A percentile compares a stretch with the other conserved stretches of the same genome.
These are phyloP conservation scores for Apiosordaria backusii DNA, from an alignment of 495 filamentous ascomycete genomes.

Conservation along the genomic window DNA sequence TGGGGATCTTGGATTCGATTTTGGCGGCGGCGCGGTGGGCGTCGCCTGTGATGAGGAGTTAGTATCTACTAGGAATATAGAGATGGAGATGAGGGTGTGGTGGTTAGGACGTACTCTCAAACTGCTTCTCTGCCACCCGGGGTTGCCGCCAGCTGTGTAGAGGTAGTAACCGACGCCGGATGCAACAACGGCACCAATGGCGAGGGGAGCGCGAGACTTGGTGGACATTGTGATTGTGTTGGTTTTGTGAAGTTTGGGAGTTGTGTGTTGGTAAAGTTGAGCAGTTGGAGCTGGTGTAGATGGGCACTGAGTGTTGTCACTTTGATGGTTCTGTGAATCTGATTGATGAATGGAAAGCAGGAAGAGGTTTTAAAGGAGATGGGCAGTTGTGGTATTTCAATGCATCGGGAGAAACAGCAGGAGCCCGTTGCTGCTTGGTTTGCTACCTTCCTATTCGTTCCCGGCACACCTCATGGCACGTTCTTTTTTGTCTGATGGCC, in stretches of 20 bases:
- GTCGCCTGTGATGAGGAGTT: constrained; percentile 52
- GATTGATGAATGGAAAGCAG: not conserved
- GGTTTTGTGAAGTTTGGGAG: constrained; percentile 10
- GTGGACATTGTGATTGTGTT: constrained; percentile 46
- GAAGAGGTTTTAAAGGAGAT: not conserved
- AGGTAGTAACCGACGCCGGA: constrained; percentile 84
- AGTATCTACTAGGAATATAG: constrained; percentile 19
- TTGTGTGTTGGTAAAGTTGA: not conserved
- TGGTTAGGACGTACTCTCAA: constrained; percentile 60
- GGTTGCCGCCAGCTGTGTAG: constrained; percentile 78
- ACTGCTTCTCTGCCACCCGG: constrained; percentile 74
- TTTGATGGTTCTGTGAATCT: not conserved
- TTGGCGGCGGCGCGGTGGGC: constrained; percentile 59
- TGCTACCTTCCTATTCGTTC: not conserved
- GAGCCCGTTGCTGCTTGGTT: not conserved
- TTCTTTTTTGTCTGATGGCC: not conserved
- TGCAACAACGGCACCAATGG: constrained; percentile 59
- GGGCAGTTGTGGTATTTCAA: not conserved
- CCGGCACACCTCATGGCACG: not conserved
- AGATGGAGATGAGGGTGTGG: not conserved
- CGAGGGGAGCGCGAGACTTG: constrained; percentile 53
- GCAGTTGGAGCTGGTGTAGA: not conserved
- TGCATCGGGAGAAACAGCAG: not conserved
- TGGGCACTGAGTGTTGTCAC: not conserved
- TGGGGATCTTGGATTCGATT: constrained; percentile 58